Evolutionary conservation across 2,329 filamentous ascomycete genomes (phyloP).

Genomic region (Pseudogymnoascus sp.): DNA sequence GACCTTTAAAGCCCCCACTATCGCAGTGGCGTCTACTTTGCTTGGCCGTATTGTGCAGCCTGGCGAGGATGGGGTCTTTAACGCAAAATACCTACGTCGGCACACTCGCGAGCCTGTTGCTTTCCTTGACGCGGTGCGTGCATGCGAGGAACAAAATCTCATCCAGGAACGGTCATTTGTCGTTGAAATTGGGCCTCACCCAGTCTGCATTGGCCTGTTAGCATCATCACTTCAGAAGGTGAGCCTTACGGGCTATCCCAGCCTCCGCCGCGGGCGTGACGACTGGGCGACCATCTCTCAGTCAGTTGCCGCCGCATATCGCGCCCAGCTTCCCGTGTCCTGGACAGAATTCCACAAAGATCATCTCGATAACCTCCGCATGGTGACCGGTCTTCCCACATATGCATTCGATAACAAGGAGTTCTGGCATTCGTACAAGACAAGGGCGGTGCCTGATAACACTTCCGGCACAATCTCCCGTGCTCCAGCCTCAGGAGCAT

Average conservation of each 20-base stretch:
- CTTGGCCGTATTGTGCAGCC: constrained; percentile 48
- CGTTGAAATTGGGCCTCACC: constrained; percentile 65
- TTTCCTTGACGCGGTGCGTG: constrained; percentile 54
- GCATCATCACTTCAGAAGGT: constrained; percentile 50
- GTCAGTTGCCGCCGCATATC: constrained; percentile 41
- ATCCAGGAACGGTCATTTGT: constrained; percentile 61
- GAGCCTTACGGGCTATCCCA: constrained; percentile 30
- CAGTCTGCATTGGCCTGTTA: constrained; percentile 60
- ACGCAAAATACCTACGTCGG: constrained; percentile 53
- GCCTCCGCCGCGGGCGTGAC: constrained; percentile 46
- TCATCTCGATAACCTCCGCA: constrained; percentile 44
- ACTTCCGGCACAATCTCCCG: neutral
- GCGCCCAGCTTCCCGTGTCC: constrained; percentile 43
- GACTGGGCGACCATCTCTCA: constrained; percentile 47
- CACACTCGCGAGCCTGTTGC: constrained; percentile 62
- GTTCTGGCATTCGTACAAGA: constrained; percentile 33
- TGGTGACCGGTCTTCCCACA: constrained; percentile 46
- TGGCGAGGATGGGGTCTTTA: constrained; percentile 44
- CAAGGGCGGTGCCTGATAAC: neutral
- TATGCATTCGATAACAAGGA: constrained; percentile 57
- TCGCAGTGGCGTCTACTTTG: constrained; percentile 61
- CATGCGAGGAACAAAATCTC: constrained; percentile 47
- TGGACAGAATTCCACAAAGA: constrained; percentile 52
- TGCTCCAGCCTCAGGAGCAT: neutral
- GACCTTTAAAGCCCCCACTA: constrained; percentile 45